Evolutionary conservation across 805 yeast genomes (phyloP).

Genomic region (Hanseniaspora taiwanica): DNA sequence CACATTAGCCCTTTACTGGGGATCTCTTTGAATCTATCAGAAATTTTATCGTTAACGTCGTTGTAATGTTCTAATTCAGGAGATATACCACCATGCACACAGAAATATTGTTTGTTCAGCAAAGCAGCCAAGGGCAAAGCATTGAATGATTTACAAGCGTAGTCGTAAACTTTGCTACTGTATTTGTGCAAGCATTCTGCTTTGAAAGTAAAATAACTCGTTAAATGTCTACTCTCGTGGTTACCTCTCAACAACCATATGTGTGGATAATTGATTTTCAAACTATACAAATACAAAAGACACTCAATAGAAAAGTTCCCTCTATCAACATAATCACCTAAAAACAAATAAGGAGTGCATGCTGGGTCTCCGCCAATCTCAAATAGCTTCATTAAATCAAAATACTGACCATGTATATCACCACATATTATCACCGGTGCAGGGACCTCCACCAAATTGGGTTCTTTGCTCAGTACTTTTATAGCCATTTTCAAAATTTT

Average conservation of each 20-base stretch:
- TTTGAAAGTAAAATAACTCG: slow-evolving; percentile 88
- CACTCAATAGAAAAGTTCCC: slow-evolving; percentile 85
- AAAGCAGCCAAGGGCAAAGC: slow-evolving; percentile 85
- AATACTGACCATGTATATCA: slow-evolving; percentile 93
- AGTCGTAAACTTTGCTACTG: slow-evolving; percentile 43
- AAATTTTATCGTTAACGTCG: slow-evolving; percentile 43
- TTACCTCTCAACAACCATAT: slow-evolving; percentile 84
- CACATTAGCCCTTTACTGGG: slow-evolving; percentile 92
- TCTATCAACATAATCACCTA: slow-evolving; percentile 93
- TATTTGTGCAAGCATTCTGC: slow-evolving; percentile 84
- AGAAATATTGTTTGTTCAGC: slow-evolving; percentile 86
- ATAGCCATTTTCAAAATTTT: slow-evolving; percentile 57
- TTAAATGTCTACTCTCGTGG: slow-evolving; percentile 88
- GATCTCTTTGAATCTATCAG: slow-evolving; percentile 75
- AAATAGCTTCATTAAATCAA: slow-evolving; percentile 76
- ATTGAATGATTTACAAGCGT: slow-evolving; percentile 66
- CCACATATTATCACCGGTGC: slow-evolving; percentile 96
- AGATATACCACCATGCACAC: slow-evolving; percentile 93
- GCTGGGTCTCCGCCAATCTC: slow-evolving; percentile 89
- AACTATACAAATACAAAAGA: slow-evolving; percentile 57
- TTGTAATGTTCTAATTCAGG: slow-evolving; percentile 64
- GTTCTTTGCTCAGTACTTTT: slow-evolving; percentile 49
- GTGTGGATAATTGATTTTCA: slow-evolving; percentile 68
- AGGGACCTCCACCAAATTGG: slow-evolving; percentile 66
- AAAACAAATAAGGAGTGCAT: slow-evolving; percentile 61